A percentile compares a stretch with the other conserved stretches of the same genome.
phyloP scores from a whole-genome alignment of 495 filamentous ascomycete genomes.

The Bathelium albidoporum region DNA sequence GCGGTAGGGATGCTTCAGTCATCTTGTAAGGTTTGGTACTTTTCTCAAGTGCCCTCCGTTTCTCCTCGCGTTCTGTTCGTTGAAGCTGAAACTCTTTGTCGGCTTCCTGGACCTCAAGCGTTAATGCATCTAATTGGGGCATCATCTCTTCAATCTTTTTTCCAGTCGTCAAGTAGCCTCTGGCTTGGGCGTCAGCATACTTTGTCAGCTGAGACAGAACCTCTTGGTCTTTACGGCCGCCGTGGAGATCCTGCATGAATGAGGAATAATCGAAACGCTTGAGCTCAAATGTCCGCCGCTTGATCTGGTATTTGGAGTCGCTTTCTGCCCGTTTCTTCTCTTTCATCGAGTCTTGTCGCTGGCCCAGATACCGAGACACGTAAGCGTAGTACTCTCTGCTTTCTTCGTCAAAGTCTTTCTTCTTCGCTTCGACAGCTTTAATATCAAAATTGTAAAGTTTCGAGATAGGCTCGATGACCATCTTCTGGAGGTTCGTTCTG shows the following conservation, averaged over 20 bases:
- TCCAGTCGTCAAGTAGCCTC: constrained; percentile 66
- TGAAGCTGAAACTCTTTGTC: constrained; percentile 95
- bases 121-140: constrained; percentile 87
- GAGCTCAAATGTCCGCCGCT: constrained; percentile 86
- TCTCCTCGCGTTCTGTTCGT: constrained; percentile 85
- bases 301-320: constrained; percentile 91
- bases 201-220: constrained; percentile 91
- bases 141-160: constrained; percentile 81
- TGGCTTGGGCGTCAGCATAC: constrained; percentile 85
- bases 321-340: constrained; percentile 92
- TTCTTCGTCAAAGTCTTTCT: constrained; percentile 96
- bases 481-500: constrained; percentile 69
- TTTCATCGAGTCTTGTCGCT: constrained; percentile 89
- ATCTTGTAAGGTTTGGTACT: constrained; percentile 47
- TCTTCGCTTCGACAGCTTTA: constrained; percentile 94
- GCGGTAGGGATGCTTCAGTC: background rate
- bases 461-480: constrained; percentile 86
- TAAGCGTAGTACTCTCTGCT: constrained; percentile 96
- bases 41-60: constrained; percentile 79
- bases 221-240: constrained; percentile 94
- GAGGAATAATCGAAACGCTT: constrained; percentile 98
- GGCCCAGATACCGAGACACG: constrained; percentile 86
- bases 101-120: constrained; percentile 75
- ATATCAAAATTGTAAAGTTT: constrained; percentile 92
- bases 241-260: constrained; percentile 97